These are phyloP conservation scores for Heliamphora pulchella DNA, from an alignment of 179 eudicot genomes.

Conservation along the genomic window DNA sequence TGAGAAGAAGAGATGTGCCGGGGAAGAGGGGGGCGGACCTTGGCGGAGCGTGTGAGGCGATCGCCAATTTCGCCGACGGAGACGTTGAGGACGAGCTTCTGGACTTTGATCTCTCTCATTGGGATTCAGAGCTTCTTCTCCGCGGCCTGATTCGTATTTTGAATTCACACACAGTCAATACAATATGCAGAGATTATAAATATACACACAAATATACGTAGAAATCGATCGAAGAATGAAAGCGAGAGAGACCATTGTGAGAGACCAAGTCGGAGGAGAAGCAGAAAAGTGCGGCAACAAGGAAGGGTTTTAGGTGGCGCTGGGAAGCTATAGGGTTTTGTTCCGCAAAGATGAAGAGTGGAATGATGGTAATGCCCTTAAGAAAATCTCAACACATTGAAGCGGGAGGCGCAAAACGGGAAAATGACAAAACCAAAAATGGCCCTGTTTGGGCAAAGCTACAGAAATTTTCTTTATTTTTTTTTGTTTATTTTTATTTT, in stretches of 20 bases:
- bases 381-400: not conserved
- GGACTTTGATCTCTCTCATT: slow-evolving; percentile 52
- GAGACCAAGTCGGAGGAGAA: no score
- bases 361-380: not conserved
- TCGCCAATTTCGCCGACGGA: slow-evolving; percentile 50
- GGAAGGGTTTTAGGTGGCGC: not conserved
- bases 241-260: slow-evolving; percentile 14
- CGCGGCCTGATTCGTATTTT: slow-evolving; percentile 25
- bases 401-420: no score
- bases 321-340: not conserved
- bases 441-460: no score
- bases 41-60: slow-evolving; percentile 46
- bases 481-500: no score
- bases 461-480: no score
- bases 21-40: slow-evolving; percentile 15
- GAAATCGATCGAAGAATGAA: not conserved
- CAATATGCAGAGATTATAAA: no score
- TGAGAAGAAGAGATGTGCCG: not conserved
- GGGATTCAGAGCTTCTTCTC: slow-evolving; percentile 46
- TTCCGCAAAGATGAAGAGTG: not conserved
- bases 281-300: not conserved
- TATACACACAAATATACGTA: no score
- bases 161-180: not conserved
- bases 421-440: no score
- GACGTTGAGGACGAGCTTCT: slow-evolving; percentile 51